Conservation (phyloP, 768 basidiomycete genomes). For the Lactarius pseudohatsudake region DNA sequence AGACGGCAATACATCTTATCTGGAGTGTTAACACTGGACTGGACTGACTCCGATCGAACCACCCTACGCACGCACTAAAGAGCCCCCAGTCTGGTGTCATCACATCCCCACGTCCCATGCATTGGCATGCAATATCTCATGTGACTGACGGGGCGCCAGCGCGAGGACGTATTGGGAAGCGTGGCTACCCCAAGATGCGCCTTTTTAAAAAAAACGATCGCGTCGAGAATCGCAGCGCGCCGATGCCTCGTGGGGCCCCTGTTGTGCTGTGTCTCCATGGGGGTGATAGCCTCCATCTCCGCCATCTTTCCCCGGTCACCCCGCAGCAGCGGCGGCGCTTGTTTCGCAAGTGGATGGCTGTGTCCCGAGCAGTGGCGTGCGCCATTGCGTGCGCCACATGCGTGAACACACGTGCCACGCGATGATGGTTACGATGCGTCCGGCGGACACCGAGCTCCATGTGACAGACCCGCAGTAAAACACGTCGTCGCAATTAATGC, state of each 20-base stretch:
- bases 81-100: not conserved
- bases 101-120: not conserved
- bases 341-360: not conserved
- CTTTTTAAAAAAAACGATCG: not conserved
- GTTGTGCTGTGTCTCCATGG: too few species aligned
- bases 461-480: not conserved
- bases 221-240: not conserved
- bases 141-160: not conserved
- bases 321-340: not conserved
- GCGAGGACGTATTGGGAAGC: not conserved
- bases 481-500: not conserved
- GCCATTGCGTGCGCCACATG: not conserved
- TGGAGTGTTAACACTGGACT: not conserved
- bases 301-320: not conserved
- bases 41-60: not conserved
- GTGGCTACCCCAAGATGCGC: not conserved
- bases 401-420: not conserved
- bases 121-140: not conserved
- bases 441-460: not conserved
- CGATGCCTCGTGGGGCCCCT: too few species aligned
- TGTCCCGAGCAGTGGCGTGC: not conserved
- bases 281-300: not conserved
- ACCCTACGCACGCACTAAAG: not conserved
- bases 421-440: not conserved
- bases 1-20: not conserved